These are phyloP conservation scores for Saraca asoca DNA, from an alignment of 331 rosid genomes.

Conservation along the genomic window DNA sequence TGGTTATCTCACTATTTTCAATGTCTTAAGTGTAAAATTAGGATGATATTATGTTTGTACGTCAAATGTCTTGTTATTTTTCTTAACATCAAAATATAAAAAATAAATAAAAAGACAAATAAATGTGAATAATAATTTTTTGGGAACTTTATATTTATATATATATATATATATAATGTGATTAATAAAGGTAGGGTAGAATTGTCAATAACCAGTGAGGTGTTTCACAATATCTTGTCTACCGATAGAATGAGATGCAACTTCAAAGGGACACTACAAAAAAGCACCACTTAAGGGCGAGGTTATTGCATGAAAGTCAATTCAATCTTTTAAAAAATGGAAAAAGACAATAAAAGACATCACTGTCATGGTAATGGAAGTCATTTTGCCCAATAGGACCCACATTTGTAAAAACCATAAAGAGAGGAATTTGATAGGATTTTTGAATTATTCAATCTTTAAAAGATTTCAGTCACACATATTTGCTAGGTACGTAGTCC, in stretches of 20 bases:
- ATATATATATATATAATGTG: too few relatives aligned
- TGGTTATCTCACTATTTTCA: too few relatives aligned
- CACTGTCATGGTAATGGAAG: conserved; percentile 8
- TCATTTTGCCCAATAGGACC: neutral
- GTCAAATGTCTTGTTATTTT: too few relatives aligned
- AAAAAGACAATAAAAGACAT: neutral
- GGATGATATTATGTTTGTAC: too few relatives aligned
- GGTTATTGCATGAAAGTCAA: neutral
- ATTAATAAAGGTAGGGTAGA: too few relatives aligned
- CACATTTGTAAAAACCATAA: neutral
- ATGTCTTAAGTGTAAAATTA: too few relatives aligned
- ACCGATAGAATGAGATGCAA: neutral
- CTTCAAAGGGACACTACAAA: conserved; percentile 1
- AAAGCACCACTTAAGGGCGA: neutral
- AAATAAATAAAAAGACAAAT: too few relatives aligned
- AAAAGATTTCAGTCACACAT: neutral
- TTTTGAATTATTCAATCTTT: neutral
- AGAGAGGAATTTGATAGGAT: too few relatives aligned
- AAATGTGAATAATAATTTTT: too few relatives aligned
- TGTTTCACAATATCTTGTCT: neutral
- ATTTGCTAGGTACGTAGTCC: conserved; percentile 13
- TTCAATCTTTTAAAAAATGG: neutral
- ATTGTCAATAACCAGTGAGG: conserved; percentile 1
- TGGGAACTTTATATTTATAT: too few relatives aligned
- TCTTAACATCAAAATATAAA: too few relatives aligned